Evolutionary conservation across 306 rosid genomes (phyloP), one percentile per base, ranked within the genome.

Genomic region (Urtica urens): DNA sequence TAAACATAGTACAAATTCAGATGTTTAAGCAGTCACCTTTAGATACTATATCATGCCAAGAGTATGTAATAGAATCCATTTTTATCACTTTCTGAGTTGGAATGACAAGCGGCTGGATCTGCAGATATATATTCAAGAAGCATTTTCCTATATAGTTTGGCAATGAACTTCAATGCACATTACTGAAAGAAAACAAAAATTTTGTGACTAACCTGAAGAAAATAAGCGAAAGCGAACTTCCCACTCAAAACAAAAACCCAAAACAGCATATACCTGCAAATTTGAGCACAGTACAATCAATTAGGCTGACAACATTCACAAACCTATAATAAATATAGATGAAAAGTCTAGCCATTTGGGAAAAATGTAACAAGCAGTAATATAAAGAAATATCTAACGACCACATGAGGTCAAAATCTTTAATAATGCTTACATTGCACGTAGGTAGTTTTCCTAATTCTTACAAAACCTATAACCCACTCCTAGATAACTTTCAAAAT

Each of bases 31-130:
- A 20, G 95, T 81, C 71, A 88, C 97, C 49, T 63, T 59, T 45
- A 31, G 97, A 88, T 25, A 88, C 67, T 1, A 88, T 71, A 65
- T 84, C 95, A 67, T 84, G 97, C 97, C 95, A 84, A 22, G 93
- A 68, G 72, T 84, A 84, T 0, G 0, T 1, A 21, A 84, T 19
- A 44, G 31, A 3, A 29, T 0, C 21, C 69, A 64, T 28, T 2
- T 1, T 17, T 59, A 88, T 64, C 28, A 88, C 74, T 19, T 2
- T 43, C 67, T 24, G 65, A 25, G 97, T 88, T 10, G 97, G 97
- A 23, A 5, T 1, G 53, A 84, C 97, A 47, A 88, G 71, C 17
- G 97, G 97, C 71, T 48, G 59, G 66, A 88, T 88, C 97, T 88
- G 72, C 62, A 53, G 65, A 59, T 1, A 23, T n/a, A 23, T 12